These are phyloP conservation scores for Cercospora sojina DNA, from an alignment of 2,329 filamentous ascomycete genomes.

Conservation along the genomic window DNA sequence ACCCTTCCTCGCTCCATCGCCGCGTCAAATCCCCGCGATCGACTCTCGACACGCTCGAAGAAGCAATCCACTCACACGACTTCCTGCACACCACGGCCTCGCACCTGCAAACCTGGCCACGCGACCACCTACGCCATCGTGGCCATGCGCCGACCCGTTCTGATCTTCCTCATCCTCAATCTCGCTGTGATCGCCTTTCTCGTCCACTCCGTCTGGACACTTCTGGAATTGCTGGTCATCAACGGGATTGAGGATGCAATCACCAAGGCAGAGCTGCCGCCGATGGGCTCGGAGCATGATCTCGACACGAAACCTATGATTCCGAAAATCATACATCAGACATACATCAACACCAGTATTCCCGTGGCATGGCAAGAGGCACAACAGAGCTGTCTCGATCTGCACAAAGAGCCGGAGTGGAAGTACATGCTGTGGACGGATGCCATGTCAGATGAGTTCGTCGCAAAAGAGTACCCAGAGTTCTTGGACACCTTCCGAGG, in stretches of 20 bases:
- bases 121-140: conserved; percentile 18
- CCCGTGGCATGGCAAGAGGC: conserved; percentile 65
- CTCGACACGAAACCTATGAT: conserved; percentile 57
- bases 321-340: conserved; percentile 76
- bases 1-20: not conserved
- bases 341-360: conserved; percentile 69
- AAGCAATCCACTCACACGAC: not conserved
- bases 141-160: conserved; percentile 59
- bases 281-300: conserved; percentile 56
- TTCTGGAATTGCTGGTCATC: conserved; percentile 68
- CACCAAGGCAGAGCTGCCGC: conserved; percentile 63
- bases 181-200: conserved; percentile 63
- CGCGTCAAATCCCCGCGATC: not conserved
- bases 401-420: conserved; percentile 59
- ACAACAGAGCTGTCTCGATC: conserved; percentile 64
- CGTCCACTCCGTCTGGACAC: conserved; percentile 66
- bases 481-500: conserved; percentile 66
- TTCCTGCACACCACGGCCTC: not conserved
- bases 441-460: conserved; percentile 66
- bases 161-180: conserved; percentile 66
- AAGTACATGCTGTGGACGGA: conserved; percentile 84
- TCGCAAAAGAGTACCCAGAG: conserved; percentile 72
- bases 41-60: not conserved
- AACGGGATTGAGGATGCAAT: conserved; percentile 68
- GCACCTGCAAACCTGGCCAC: conserved; percentile 4